Conservation (phyloP, 2,329 filamentous ascomycete species). For the Aspergillus carbonarius region DNA sequence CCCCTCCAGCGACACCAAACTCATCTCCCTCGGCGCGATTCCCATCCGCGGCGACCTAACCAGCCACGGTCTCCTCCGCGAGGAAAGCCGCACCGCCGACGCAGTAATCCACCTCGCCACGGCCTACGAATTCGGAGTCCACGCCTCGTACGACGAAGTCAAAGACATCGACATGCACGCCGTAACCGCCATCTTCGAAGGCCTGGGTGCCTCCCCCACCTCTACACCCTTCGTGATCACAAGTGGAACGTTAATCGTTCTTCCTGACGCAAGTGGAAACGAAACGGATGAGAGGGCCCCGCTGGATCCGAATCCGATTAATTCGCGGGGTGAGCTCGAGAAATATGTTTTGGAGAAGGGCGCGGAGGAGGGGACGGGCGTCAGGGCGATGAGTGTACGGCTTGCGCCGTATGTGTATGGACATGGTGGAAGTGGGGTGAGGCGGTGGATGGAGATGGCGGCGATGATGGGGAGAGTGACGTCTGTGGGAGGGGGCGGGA, state of each 20-base stretch:
- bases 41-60: slow-evolving; percentile 37
- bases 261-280: slow-evolving; percentile 16
- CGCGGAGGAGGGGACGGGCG: slow-evolving; percentile 20
- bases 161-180: slow-evolving; percentile 34
- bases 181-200: slow-evolving; percentile 38
- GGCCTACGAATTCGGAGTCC: slow-evolving; percentile 41
- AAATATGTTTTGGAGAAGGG: slow-evolving; percentile 17
- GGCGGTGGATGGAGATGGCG: slow-evolving; percentile 26
- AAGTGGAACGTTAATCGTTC: slow-evolving; percentile 35
- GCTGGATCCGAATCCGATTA: slow-evolving; percentile 14
- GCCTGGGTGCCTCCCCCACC: slow-evolving; percentile 21
- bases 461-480: slow-evolving; percentile 29
- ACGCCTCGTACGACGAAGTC: slow-evolving; percentile 18
- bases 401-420: slow-evolving; percentile 44
- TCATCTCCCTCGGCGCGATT: slow-evolving; percentile 35
- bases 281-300: slow-evolving; percentile 30
- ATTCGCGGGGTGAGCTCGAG: slow-evolving; percentile 26
- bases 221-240: slow-evolving; percentile 41
- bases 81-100: slow-evolving; percentile 34
- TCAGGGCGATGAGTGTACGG: slow-evolving; percentile 39
- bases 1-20: slow-evolving; percentile 27
- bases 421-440: slow-evolving; percentile 23
- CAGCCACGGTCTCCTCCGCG: slow-evolving; percentile 35
- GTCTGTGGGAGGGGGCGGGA: slow-evolving; percentile 31
- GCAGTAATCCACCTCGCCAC: slow-evolving; percentile 47